phyloP scores from a whole-genome alignment of 495 filamentous ascomycete species.

The Sordaria brevicollis region DNA sequence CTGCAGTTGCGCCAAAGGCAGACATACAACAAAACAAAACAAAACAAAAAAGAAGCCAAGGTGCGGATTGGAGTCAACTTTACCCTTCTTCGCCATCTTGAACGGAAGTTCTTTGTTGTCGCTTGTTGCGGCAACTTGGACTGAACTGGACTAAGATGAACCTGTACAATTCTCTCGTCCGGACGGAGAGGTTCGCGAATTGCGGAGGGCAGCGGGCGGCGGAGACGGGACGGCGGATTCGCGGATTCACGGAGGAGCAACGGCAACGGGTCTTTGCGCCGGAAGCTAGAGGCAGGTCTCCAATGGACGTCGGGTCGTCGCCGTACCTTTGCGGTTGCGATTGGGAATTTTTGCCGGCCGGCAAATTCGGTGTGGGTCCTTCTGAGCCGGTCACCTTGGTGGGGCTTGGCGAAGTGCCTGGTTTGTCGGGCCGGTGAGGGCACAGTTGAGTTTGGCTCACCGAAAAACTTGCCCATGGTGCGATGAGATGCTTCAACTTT shows the following conservation, averaged over 20 bases:
- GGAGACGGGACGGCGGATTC: neutral
- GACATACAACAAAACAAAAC: neutral
- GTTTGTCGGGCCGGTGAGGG: neutral
- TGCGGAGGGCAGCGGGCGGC: neutral
- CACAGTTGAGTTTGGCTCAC: neutral
- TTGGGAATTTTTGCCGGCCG: neutral
- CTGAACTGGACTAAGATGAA: too few relatives aligned
- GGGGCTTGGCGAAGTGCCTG: neutral
- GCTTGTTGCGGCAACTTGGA: neutral
- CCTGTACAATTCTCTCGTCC: too few relatives aligned
- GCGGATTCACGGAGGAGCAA: neutral
- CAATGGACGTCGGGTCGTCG: neutral
- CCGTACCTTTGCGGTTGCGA: neutral
- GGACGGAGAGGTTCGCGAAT: neutral
- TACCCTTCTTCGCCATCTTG: slow-evolving; percentile 49
- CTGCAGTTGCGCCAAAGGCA: neutral
- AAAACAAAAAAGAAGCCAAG: neutral
- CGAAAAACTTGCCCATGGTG: neutral
- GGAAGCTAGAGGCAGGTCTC: neutral
- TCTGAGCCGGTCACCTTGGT: neutral
- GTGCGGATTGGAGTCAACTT: neutral
- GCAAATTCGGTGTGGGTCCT: neutral
- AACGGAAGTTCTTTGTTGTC: neutral
- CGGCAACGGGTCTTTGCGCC: neutral
- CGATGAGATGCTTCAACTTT: too few relatives aligned